Base-by-base conservation (phyloP, 2,329 filamentous ascomycete genomes). In the Epichloe gansuensis region DNA sequence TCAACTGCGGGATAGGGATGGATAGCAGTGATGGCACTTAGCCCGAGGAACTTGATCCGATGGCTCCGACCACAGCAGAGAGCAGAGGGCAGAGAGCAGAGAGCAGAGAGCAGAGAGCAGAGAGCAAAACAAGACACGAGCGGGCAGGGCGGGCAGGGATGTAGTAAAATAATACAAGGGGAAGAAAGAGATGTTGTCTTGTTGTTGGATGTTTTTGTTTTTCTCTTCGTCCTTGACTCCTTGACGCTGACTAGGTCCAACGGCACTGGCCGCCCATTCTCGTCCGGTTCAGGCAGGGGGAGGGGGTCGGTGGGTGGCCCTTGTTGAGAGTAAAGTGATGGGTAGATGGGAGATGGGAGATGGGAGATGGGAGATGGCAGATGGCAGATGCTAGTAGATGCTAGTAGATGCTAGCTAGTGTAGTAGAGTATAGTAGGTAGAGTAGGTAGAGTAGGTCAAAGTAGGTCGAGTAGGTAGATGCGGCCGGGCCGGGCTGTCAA, bases 281-380 rank as follows among this genome's bases (percentile, higher is more conserved):
- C 43, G 41, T 41, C 50, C 53, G 53, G 42, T 52, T 55, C 46
- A 21, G 50, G 53, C 50, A 55, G 47, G 47, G 3, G 3, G 8
- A 8, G 7, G 28, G 8, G 3, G 28, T 1, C 1, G 0, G 28
- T 8, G 28, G 28, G 28, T 31, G 28, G 28, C 28, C 28, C 28
- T 31, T 31, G 28, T 31, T 11, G 8, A 31, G 28, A 11, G 28
- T 11, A 31, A 3, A 31, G 42, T 21, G 17, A 21, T 21, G 17
- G 17, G 17, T 21, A 21, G 17, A 21, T 21, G 17, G 17, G 17
- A 21, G 17, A 21, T 21, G 17, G 17, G 2, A 21, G 17, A 21
- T 21, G 17, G 17, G 2, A 21, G 17, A 21, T 21, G 17, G n/a
- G n/a, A 21, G 17, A 21, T 21, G 17, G 17, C 2, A 21, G 17